Base-by-base conservation (phyloP, 208 protist genomes). In the Leishmania major region DNA sequence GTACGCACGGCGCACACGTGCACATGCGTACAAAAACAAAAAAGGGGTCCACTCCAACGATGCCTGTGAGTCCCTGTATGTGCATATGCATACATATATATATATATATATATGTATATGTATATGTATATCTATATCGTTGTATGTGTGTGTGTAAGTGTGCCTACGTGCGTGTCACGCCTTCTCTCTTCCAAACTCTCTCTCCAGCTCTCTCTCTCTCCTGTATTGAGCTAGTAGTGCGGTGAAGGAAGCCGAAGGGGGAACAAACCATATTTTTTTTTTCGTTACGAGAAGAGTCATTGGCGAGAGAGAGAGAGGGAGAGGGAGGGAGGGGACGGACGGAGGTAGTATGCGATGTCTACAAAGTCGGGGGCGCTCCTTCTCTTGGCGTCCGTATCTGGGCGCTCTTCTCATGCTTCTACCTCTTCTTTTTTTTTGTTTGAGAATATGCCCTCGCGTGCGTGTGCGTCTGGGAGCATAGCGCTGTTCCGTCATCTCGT, bases 101-200 rank as follows among this genome's bases (percentile, higher is more conserved):
- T 47, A 47, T 47, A 47, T 8, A 55, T 78, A 3, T 45, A 71
- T 66, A 6, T 85, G 0, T 85, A 15, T 72, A n/a, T 51, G 2
- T 76, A 28, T 75, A 43, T 75, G 8, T 75, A 11, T n/a, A n/a
- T n/a, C n/a, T n/a, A n/a, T 37, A 37, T 37, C 37, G 37, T 0
- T 75, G 70, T 75, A 45, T 75, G 70, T 53, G 70, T 75, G 70
- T 75, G 70, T 75, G 45, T 37, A 19, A 31, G 73, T 25, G 37
- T 77, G 53, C 37, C 31, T 66, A 25, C 37, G 73, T 74, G 19
- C 70, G 40, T 81, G 22, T n/a, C 13, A 2, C 62, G 62, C n/a
- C 28, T 45, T 8, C 53, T 8, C 53, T 37, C 28, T 22, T 17
- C 78, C 59, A 75, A 35, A 75, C 43, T 55, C 51, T 55, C 51